Evolutionary conservation across 805 yeast genomes (phyloP), one percentile per base, ranked within the genome.

Genomic region (Ogataea nakhonphanomensis): DNA sequence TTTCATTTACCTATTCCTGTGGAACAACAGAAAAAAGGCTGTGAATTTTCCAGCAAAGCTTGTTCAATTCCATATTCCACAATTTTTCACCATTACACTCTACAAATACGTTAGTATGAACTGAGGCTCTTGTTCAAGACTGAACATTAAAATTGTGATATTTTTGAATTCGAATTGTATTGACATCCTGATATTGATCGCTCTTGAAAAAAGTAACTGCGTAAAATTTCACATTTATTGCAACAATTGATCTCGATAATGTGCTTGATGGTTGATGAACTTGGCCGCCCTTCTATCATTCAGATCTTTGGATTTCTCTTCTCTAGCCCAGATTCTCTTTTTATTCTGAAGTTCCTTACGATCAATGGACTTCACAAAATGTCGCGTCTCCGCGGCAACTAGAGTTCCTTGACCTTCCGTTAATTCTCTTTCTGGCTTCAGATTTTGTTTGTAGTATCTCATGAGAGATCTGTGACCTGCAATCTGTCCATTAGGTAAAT

Each of bases 391-490:
- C 5, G 82, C 87, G 4, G 87, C 78, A 20, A 86, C 75, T 27
- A 89, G 81, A 0, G 96, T 82, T 30, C 79, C 78, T 53, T 76
- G 80, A 21, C 89, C 81, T 29, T 85, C 91, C 10, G 71, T 62
- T 23, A 76, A 67, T 24, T 66, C 70, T 26, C 65, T 62, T 35
- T 78, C 83, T 1, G 71, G 64, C 20, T 70, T 66, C 34, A 73
- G 49, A 46, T 77, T 76, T 62, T 85, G 95, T 56, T 84, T 79
- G 62, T 80, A 80, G 57, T 78, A 80, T 46, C 91, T 70, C 36
- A 76, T 74, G 53, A 85, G 67, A 1, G 89, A 71, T 48, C 98
- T 71, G 60, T 91, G 96, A 0, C 96, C 95, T 1, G 85, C 76
- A 33, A 79, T 77, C 4, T 78, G 64, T 2, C 97, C 97, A 14